Base-by-base conservation (phyloP, 192 early-diverging fungal species). In the Helicostylum pulchrum region DNA sequence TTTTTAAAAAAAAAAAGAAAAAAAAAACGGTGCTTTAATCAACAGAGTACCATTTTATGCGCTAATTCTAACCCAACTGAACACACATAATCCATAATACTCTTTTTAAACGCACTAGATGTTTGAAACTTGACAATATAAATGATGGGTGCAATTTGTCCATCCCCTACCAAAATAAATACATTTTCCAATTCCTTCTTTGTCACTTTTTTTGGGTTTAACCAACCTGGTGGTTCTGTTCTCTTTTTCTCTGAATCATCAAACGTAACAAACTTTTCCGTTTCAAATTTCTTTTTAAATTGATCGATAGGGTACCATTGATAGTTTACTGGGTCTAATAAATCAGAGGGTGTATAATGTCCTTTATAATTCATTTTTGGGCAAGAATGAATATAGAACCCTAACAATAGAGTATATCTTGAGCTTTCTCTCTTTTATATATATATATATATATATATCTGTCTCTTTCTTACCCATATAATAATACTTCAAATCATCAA, bases 311-410 rank as follows among this genome's bases (percentile, higher is more conserved):
- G 71, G 39, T 73, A 73, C 85, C 80, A 87, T 45, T 76, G 71
- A 57, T 74, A 84, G 9, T 66, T 78, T 62, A 76, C 76, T 49
- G 90, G 85, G 63, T 96, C 95, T 12, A 92, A 74, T 36, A 99
- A 74, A 15, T 88, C 86, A 0, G 92, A 91, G 0, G 95, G 94
- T 17, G 84, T 78, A 78, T 89, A 96, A 46, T 92, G 87, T 6
- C 83, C 91, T 71, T 99, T 99, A 75, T 99, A 99, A 2, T 80
- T 78, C 97, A 99, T 99, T 71, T 99, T 97, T 26, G 70, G 78
- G 65, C 95, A 97, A 11, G 79, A 78, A 48, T 95, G 94, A 47
- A 99, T 92, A 68, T 92, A 99, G 73, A 86, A 96, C 1, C 96
- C 90, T 91, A 57, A 53, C 64, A 15, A 17, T 23, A 9, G 46